phyloP scores from a whole-genome alignment of 108 stramenopile species.

The Cyclotella baltica region DNA sequence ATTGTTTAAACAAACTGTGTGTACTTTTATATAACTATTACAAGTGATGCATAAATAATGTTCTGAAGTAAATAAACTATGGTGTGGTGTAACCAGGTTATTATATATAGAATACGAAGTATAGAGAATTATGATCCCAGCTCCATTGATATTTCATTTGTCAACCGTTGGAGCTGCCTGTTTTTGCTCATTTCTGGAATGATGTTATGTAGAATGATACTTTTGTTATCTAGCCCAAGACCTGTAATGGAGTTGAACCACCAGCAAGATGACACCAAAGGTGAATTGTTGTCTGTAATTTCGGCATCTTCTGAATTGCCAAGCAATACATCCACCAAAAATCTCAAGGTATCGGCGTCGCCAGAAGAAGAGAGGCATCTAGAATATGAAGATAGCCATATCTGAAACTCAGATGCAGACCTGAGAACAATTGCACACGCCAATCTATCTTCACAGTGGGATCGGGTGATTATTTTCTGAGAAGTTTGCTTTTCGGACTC shows the following conservation, averaged over 20 bases:
- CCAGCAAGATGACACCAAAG: conserved; percentile 15
- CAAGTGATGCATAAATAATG: not conserved
- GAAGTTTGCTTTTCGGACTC: conserved; percentile 37
- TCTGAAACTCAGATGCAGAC: conserved; percentile 68
- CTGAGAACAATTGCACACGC: conserved; percentile 81
- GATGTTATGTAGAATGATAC: conserved; percentile 58
- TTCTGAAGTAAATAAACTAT: no score
- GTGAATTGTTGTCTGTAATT: not conserved
- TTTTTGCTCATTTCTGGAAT: conserved; percentile 89
- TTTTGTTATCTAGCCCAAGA: conserved; percentile 60
- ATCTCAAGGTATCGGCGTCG: conserved; percentile 59
- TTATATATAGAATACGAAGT: not conserved
- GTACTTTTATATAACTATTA: not conserved
- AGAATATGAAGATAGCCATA: conserved; percentile 72
- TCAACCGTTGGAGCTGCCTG: conserved; percentile 76
- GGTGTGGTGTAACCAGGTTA: no score
- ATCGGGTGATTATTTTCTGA: conserved; percentile 59
- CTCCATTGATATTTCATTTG: conserved; percentile 83
- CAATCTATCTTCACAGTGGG: conserved; percentile 91
- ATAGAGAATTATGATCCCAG: conserved; percentile 14
- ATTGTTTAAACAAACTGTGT: not conserved
- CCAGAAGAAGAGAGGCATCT: conserved; percentile 56
- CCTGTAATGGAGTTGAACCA: conserved; percentile 75
- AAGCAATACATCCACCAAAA: conserved; percentile 74
- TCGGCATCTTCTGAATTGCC: conserved; percentile 13